Conservation (phyloP, 2,329 filamentous ascomycete genomes). For the Atkinsonella texensis region DNA sequence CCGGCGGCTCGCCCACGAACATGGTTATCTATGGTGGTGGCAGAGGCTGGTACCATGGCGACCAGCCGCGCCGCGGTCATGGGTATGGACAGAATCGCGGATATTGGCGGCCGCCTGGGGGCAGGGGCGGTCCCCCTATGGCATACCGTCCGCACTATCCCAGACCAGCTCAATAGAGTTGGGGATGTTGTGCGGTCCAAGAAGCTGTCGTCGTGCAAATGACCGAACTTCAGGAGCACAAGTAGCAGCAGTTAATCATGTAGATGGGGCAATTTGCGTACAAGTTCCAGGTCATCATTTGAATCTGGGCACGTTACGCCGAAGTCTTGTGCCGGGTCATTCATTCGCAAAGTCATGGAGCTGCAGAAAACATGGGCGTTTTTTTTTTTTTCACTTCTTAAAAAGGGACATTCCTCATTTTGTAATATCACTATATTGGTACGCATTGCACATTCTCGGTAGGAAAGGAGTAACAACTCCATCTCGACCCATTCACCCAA, state of each 20-base stretch:
- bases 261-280: not conserved
- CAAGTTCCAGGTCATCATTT: too few relatives aligned
- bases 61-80: conserved; percentile 12
- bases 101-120: conserved; percentile 2
- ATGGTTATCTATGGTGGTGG: not conserved
- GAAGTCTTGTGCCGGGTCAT: not conserved
- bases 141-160: not conserved
- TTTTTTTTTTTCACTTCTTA: too few relatives aligned
- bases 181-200: too few relatives aligned
- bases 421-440: not conserved
- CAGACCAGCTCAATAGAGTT: not conserved
- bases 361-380: too few relatives aligned
- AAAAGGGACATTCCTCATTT: not conserved
- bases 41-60: conserved; percentile 5
- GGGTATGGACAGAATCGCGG: conserved; percentile 4
- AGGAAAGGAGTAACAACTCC: not conserved
- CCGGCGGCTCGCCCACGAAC: not conserved
- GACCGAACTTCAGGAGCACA: too few relatives aligned
- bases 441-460: too few relatives aligned
- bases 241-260: too few relatives aligned
- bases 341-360: too few relatives aligned
- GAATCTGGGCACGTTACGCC: not conserved
- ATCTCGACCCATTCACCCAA: not conserved
- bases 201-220: too few relatives aligned
- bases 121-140: not conserved